Percentiles rank a stretch among this genome's conserved stretches.
These are phyloP conservation scores for Lactuca saligna DNA, from an alignment of 129 eudicot genomes.

Conservation along the genomic window DNA sequence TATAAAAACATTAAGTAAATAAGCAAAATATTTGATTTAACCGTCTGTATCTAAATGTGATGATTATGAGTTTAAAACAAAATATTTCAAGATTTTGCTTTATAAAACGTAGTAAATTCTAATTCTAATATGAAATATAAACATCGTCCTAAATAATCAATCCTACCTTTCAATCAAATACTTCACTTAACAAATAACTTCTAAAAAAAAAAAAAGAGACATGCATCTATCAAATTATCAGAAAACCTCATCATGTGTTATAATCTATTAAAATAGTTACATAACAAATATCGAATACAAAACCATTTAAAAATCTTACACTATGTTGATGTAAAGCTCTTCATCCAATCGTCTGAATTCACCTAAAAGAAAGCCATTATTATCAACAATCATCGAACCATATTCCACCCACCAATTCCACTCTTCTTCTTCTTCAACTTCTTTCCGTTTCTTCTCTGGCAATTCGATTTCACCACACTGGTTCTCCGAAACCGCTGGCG, in stretches of 20 bases:
- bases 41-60: no score
- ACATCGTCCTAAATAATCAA: no score
- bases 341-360: conserved; percentile 18
- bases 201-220: background rate
- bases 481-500: background rate
- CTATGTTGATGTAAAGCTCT: conserved; percentile 10
- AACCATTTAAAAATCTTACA: background rate
- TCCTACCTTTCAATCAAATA: background rate
- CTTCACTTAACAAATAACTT: no score
- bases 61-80: no score
- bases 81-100: background rate
- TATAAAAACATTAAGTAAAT: background rate
- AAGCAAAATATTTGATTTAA: background rate
- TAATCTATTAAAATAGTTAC: background rate
- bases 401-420: background rate
- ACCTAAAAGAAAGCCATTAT: conserved; percentile 20
- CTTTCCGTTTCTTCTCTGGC: background rate
- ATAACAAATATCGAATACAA: background rate
- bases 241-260: background rate
- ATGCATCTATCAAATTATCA: background rate
- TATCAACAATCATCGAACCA: conserved; percentile 11
- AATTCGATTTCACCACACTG: no score
- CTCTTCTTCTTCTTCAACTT: background rate
- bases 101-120: no score
- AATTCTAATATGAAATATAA: background rate